These are phyloP conservation scores for Brassica cretica DNA, from an alignment of 345 rosid genomes.

Conservation along the genomic window DNA sequence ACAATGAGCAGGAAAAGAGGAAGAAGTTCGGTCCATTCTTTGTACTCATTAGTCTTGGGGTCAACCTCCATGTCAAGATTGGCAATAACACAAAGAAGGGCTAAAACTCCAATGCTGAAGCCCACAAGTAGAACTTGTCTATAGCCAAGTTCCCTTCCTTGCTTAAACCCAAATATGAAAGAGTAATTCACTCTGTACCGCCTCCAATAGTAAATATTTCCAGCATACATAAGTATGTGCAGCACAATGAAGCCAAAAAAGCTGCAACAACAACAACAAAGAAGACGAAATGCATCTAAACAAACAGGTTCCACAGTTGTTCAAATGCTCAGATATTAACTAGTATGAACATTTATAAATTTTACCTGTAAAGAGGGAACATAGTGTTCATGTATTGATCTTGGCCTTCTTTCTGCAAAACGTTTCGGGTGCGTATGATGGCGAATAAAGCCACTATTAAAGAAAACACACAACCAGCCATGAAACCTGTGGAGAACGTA, in stretches of 20 bases:
- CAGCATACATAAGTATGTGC: slow-evolving; percentile 51
- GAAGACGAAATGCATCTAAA: not conserved
- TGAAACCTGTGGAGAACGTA: slow-evolving; percentile 34
- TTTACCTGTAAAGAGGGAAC: slow-evolving; percentile 68
- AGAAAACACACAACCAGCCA: slow-evolving; percentile 55
- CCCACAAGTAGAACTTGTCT: not conserved
- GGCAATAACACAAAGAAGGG: slow-evolving; percentile 2
- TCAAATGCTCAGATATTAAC: not conserved
- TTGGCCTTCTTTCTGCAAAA: slow-evolving; percentile 32
- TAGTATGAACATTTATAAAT: not conserved
- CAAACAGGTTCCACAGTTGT: not conserved
- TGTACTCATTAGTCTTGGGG: slow-evolving; percentile 45
- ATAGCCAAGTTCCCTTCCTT: not conserved
- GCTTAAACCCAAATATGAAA: not conserved
- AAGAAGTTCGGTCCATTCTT: slow-evolving; percentile 51
- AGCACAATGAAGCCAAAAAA: slow-evolving; percentile 51
- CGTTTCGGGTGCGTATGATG: not conserved
- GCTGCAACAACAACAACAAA: slow-evolving; percentile 31
- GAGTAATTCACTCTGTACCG: not conserved
- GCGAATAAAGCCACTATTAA: slow-evolving; percentile 43
- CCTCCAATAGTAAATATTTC: slow-evolving; percentile 29
- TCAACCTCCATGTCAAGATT: slow-evolving; percentile 41
- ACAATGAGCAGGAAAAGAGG: slow-evolving; percentile 46
- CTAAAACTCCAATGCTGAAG: not conserved
- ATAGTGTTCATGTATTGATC: slow-evolving; percentile 50